Evolutionary conservation across 306 rosid genomes (phyloP).

Genomic region (Cucurbita argyrosperma): DNA sequence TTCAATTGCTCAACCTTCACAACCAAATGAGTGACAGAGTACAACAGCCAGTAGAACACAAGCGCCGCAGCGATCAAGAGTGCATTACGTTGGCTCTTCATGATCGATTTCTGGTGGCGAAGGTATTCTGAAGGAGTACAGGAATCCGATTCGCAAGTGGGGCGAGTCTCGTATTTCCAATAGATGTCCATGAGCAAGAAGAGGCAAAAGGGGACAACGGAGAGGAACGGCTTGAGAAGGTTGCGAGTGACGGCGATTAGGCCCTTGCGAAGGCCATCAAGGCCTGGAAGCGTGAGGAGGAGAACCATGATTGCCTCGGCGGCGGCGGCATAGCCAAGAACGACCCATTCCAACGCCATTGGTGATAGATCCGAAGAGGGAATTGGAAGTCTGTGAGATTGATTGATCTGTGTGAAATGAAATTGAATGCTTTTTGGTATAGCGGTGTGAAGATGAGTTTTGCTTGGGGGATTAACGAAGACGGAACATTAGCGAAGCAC

Average conservation of each 20-base stretch:
- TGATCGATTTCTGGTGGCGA: constrained; percentile 93
- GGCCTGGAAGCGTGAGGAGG: constrained; percentile 82
- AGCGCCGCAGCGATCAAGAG: constrained; percentile 79
- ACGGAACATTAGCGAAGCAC: background rate
- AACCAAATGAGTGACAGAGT: constrained; percentile 71
- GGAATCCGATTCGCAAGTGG: constrained; percentile 56
- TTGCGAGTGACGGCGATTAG: constrained; percentile 73
- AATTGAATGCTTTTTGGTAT: background rate
- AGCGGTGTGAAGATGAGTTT: background rate
- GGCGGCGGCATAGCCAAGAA: constrained; percentile 83
- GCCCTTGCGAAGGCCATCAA: constrained; percentile 78
- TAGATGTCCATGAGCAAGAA: constrained; percentile 87
- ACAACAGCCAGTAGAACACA: constrained; percentile 87
- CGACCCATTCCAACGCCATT: constrained; percentile 98
- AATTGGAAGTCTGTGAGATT: background rate
- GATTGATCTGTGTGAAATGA: background rate
- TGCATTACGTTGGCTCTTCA: constrained; percentile 98
- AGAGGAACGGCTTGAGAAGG: constrained; percentile 86
- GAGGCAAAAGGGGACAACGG: constrained; percentile 83
- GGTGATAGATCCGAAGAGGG: background rate
- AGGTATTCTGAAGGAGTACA: constrained; percentile 74
- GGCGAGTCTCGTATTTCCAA: constrained; percentile 85
- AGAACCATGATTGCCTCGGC: constrained; percentile 95
- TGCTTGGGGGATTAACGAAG: background rate
- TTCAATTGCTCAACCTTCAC: constrained; percentile 67